Base-by-base conservation (phyloP, 2,329 filamentous ascomycete species). In the Fusarium stilboides region DNA sequence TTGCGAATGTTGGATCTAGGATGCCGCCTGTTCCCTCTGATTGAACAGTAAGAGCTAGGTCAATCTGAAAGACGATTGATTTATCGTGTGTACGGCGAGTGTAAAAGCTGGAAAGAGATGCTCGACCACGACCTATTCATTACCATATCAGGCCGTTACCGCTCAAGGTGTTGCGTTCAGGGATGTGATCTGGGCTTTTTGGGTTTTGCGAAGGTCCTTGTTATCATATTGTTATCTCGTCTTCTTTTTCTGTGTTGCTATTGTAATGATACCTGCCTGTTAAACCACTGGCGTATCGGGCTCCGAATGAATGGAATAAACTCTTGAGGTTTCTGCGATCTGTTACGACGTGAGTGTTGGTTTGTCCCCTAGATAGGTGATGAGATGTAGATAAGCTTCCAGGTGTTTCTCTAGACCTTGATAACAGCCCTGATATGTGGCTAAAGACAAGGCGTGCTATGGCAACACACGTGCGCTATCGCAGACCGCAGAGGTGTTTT, bases 1-100 rank as follows among this genome's bases (percentile, higher is more conserved):
- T 98, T 65, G 94, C 94, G 2, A 91, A 93, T 34, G 65, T 69
- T 24, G 81, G 81, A 5, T 78, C 80, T 8, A 78, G 71, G 49
- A 77, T 78, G 74, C 40, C 60, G 10, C 36, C 54, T 46, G 52
- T 60, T 55, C 4, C 14, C 10, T 24, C 26, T n/a, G 33, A 57
- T 4, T 8, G n/a, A 26, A 33, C 15, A 3, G 31, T 19, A 26
- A 53, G 28, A 37, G 17, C 3, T n/a, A n/a, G 19, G 33, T 12
- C n/a, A 22, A 26, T 17, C 9, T 13, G 8, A 42, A 31, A 37
- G 20, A 22, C 17, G 15, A 12, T n/a, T 17, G 14, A 17, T 44
- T 10, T 26, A 26, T 17, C 20, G 40, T 40, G 34, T 63, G 45
- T 62, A 10, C 57, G 52, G 57, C 40, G 33, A 44, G 19, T 13